Base-by-base conservation (phyloP, 768 basidiomycete genomes). In the Pulveroboletus ravenelii region DNA sequence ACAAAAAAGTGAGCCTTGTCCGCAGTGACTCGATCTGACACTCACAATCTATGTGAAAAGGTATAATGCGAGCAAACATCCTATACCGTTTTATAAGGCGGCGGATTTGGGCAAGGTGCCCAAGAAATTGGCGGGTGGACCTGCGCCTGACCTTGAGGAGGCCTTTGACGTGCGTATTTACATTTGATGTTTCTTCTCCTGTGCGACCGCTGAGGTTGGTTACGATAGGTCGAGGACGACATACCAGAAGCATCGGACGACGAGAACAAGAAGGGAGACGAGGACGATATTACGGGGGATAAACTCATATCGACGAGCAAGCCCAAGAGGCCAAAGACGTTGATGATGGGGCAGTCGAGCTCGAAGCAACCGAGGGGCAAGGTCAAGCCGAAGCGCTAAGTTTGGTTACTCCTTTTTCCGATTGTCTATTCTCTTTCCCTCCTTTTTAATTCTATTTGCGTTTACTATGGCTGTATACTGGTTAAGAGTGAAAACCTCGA, bases 11-110 rank as follows among this genome's bases (percentile, higher is more conserved):
- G 55, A 48, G 85, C 67, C 15, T 20, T 17, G 13, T 20, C 31
- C 7, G n/a, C 35, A 6, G n/a, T 13, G 18, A 30, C 23, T 3
- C 8, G 12, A 32, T 9, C 14, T 7, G 5, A 8, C 31, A 10
- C 20, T 23, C 12, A 27, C n/a, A 7, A 27, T 15, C 15, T 3
- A 20, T 20, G n/a, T 41, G 3, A 13, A 41, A 27, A 27, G 92
- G 63, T 99, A 96, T 70, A 98, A 98, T 68, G 72, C 82, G 9
- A 68, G 70, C 14, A 92, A 93, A 37, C 95, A 98, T 65, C 96
- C 96, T 0, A 88, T 99, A 59, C 83, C 96, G 1, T 98, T 95
- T 79, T 84, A 97, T 69, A 94, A 93, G 60, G 90, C 86, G 3
- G 73, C 78, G 54, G 88, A 92, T 55, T 70, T 91, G 9, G 87